Conservation (phyloP, 345 rosid species). For the Boechera retrofracta region DNA sequence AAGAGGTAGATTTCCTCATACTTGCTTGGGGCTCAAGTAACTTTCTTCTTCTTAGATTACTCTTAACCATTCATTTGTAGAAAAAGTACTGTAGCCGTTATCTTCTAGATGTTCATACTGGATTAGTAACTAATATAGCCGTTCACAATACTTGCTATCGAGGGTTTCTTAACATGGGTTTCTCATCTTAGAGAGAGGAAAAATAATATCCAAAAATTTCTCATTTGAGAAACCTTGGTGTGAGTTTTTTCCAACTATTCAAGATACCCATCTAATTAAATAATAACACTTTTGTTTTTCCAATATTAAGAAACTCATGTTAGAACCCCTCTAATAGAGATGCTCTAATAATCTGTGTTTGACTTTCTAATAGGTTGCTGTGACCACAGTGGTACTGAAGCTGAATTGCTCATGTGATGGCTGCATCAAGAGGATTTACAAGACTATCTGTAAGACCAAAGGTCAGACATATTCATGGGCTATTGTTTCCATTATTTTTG, state of each 20-base stretch:
- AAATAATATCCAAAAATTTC: no score
- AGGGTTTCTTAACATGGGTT: no score
- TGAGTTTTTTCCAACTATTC: no score
- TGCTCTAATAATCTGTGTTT: background rate
- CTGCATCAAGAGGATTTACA: slow-evolving; percentile 69
- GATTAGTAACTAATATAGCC: background rate
- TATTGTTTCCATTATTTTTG: background rate
- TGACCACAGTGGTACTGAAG: slow-evolving; percentile 68
- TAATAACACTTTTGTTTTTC: no score
- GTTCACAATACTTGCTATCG: background rate
- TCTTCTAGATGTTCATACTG: background rate
- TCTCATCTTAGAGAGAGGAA: no score
- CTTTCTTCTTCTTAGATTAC: background rate
- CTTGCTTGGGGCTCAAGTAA: slow-evolving; percentile 30
- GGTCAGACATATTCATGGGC: slow-evolving; percentile 49
- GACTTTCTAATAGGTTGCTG: slow-evolving; percentile 46
- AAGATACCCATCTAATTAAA: no score
- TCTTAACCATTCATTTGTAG: background rate
- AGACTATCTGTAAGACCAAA: slow-evolving; percentile 53
- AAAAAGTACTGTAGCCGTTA: background rate
- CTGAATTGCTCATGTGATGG: slow-evolving; percentile 72
- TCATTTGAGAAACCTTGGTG: no score
- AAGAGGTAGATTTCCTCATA: background rate
- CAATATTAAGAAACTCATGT: no score
- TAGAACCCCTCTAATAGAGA: no score